phyloP scores from a whole-genome alignment of 192 early-diverging fungal species.

The Gonapodya prolifera region DNA sequence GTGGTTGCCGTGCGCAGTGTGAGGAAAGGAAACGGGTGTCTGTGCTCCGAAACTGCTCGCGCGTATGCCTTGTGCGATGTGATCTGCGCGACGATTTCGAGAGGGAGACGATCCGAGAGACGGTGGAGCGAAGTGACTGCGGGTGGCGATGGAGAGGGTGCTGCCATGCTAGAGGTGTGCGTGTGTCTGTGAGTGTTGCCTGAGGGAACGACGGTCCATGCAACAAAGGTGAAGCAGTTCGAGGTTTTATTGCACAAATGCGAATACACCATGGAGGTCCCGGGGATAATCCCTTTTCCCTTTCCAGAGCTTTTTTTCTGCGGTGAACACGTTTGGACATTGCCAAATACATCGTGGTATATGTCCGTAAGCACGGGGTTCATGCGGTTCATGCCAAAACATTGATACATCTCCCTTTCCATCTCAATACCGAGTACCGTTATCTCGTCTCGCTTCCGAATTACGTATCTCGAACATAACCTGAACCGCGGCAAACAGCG shows the following conservation, averaged over 20 bases:
- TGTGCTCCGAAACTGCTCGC: neutral
- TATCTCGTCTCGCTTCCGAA: conserved; percentile 1
- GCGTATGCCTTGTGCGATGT: neutral
- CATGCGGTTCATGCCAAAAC: no score
- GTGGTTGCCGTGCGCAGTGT: neutral
- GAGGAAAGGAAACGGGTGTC: neutral
- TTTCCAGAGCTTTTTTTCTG: no score
- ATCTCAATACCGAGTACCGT: neutral
- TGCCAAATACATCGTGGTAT: no score
- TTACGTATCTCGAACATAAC: conserved; percentile 70
- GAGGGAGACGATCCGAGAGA: neutral
- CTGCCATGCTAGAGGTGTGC: neutral
- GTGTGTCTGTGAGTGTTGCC: neutral
- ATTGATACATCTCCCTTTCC: no score
- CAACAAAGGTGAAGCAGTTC: no score
- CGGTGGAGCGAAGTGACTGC: neutral
- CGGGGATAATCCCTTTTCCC: no score
- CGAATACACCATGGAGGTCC: no score
- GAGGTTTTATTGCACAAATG: no score
- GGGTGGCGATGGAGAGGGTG: neutral
- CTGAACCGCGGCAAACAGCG: conserved; percentile 53
- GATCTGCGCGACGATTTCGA: neutral
- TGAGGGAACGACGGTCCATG: neutral
- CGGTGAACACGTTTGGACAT: no score
- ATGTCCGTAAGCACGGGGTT: no score